Percentiles rank a stretch among this genome's conserved stretches.
These are phyloP conservation scores for Lagerstroemia speciosa DNA, from an alignment of 345 rosid genomes.

Conservation along the genomic window DNA sequence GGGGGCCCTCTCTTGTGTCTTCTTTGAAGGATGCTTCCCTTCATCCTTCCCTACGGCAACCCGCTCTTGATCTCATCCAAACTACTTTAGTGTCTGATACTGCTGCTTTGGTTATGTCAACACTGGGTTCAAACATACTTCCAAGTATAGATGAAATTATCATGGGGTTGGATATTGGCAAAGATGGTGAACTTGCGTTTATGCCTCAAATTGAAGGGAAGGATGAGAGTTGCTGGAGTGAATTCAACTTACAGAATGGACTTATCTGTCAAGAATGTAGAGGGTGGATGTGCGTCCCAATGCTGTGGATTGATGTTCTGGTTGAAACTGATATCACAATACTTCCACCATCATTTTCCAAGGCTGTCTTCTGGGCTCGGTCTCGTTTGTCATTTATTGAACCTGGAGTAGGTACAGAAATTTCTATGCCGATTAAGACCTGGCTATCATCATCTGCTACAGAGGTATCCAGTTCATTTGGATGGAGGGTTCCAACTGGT, in stretches of 20 bases:
- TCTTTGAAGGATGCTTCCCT: constrained; percentile 81
- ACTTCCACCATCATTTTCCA: constrained; percentile 67
- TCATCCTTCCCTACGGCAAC: constrained; percentile 77
- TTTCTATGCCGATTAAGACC: constrained; percentile 45
- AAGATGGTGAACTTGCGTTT: constrained; percentile 34
- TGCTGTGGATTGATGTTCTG: constrained; percentile 84
- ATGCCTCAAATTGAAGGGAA: constrained; percentile 31
- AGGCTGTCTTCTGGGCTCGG: constrained; percentile 93
- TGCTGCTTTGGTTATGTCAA: constrained; percentile 49
- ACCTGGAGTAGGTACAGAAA: constrained; percentile 61
- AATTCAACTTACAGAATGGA: constrained; percentile 51
- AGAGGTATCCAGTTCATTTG: constrained; percentile 70
- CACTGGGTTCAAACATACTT: constrained; percentile 27
- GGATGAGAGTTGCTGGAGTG: constrained; percentile 56
- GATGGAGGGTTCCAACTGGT: constrained; percentile 89
- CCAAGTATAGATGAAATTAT: constrained; percentile 16
- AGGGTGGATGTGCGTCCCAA: constrained; percentile 90
- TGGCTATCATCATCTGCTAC: constrained; percentile 64
- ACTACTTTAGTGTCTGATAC: constrained; percentile 84
- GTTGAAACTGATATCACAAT: constrained; percentile 47
- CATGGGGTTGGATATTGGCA: constrained; percentile 30
- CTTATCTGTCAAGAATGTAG: constrained; percentile 46
- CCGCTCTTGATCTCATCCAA: constrained; percentile 89
- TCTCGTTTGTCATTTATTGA: constrained; percentile 71
- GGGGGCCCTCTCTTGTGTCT: constrained; percentile 91